Base-by-base conservation (phyloP, 352 stramenopile species). In the Phytophthora pseudosyringae region DNA sequence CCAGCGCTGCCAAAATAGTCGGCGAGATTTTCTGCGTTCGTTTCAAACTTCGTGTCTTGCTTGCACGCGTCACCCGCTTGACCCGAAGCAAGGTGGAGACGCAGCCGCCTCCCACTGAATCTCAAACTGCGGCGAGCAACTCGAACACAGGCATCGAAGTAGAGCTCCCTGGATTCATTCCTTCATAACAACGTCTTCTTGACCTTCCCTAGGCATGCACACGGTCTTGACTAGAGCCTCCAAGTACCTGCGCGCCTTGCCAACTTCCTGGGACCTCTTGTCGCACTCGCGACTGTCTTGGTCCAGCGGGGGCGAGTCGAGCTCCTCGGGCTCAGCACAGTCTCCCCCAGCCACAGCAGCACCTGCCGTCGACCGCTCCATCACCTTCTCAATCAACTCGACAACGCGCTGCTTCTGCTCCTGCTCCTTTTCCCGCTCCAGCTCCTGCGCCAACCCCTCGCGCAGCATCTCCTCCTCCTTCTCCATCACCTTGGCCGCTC, bases 391-490 rank as follows among this genome's bases (percentile, higher is more conserved):
- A 44, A 81, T 68, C 15, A 83, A 31, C 5, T 54, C 15, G 2
- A 67, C 16, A 31, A 86, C 55, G 7, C 61, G 57, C 16, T 60
- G 47, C 0, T 60, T 64, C 58, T 81, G 74, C 10, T 78, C 53
- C 9, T 59, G 41, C 13, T 75, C 46, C 35, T 82, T 80, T 38
- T 81, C 75, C 4, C 28, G 38, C 28, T 86, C 78, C 44, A 91
- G 28, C 16, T 69, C 59, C 1, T 50, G 28, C 11, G 60, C 48
- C 46, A 89, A 21, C 41, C 71, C 60, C 38, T 76, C 47, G 8
- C 79, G 69, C 18, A 88, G 57, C 26, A 88, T 49, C 16, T 77
- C 51, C 28, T 87, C 71, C 41, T 87, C 71, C 46, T 76, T 59
- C 35, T 78, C 61, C 35, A 26, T 18, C 8, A 78, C 73, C 41